A percentile compares a stretch with the other conserved stretches of the same genome.
Evolutionary conservation across 345 rosid species (phyloP).

Genomic region (Melaleuca quinquenervia): DNA sequence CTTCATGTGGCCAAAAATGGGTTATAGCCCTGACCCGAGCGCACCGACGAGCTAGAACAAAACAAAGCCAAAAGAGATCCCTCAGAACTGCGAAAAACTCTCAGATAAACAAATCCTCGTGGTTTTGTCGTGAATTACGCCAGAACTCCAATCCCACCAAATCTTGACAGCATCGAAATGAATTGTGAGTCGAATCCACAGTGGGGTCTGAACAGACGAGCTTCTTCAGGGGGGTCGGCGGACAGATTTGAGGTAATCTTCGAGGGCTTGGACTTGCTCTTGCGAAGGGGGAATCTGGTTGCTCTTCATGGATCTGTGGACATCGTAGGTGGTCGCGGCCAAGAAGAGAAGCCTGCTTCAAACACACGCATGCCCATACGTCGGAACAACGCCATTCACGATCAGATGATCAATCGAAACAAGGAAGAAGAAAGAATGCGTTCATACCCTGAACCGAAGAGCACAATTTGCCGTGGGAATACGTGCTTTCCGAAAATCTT

Average conservation of each 20-base stretch:
- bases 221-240: not conserved
- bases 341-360: slow-evolving; percentile 9
- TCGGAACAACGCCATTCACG: not conserved
- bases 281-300: slow-evolving; percentile 9
- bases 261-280: slow-evolving; percentile 10
- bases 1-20: not conserved
- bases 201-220: not conserved
- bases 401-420: not conserved
- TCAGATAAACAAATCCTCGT: too few species aligned
- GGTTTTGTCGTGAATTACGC: not conserved
- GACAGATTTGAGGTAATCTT: slow-evolving; percentile 6
- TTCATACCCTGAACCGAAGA: slow-evolving; percentile 11
- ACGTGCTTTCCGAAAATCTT: slow-evolving; percentile 8
- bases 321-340: slow-evolving; percentile 15
- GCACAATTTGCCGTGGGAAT: slow-evolving; percentile 5
- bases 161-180: not conserved
- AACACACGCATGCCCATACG: not conserved
- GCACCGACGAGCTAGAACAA: not conserved
- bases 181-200: not conserved
- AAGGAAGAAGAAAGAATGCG: not conserved
- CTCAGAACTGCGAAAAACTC: not conserved
- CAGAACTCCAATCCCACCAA: not conserved
- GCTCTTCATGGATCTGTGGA: slow-evolving; percentile 18
- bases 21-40: not conserved
- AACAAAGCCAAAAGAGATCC: not conserved